Evolutionary conservation across 768 basidiomycete species (phyloP).

Genomic region (Ramaria rubella): DNA sequence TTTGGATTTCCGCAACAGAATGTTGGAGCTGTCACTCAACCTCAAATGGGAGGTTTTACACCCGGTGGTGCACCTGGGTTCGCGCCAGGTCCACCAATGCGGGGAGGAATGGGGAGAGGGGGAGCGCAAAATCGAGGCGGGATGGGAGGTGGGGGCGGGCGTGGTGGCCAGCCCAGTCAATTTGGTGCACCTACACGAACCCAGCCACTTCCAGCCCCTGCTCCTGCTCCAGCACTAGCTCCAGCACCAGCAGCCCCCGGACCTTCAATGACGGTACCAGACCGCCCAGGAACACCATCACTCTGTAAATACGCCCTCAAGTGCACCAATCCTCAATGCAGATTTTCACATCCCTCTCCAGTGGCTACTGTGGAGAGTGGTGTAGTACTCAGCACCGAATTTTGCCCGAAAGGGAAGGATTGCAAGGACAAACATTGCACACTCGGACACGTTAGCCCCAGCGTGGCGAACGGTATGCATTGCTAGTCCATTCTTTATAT

Average conservation of each 20-base stretch:
- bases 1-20: slow-evolving; percentile 58
- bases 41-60: slow-evolving; percentile 23
- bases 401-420: slow-evolving; percentile 81
- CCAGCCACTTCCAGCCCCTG: slow-evolving; percentile 10
- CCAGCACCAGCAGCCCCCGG: slow-evolving; percentile 16
- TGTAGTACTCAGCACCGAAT: slow-evolving; percentile 87
- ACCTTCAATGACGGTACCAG: slow-evolving; percentile 25
- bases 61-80: background rate
- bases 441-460: slow-evolving; percentile 86
- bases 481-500: slow-evolving; percentile 8
- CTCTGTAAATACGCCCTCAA: slow-evolving; percentile 92
- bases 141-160: slow-evolving; percentile 22
- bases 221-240: slow-evolving; percentile 13
- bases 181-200: slow-evolving; percentile 21
- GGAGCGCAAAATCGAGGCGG: slow-evolving; percentile 12
- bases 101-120: slow-evolving; percentile 32
- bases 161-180: slow-evolving; percentile 19
- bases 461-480: slow-evolving; percentile 56
- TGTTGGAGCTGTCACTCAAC: slow-evolving; percentile 39
- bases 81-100: slow-evolving; percentile 25
- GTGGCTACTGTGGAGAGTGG: slow-evolving; percentile 93
- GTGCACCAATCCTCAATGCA: slow-evolving; percentile 84
- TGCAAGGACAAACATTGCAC: slow-evolving; percentile 94
- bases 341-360: slow-evolving; percentile 94
- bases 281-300: slow-evolving; percentile 78